Percentiles rank a stretch among this genome's conserved stretches.
Evolutionary conservation across 495 filamentous ascomycete species (phyloP).

Genomic region (Penicillium silybi): DNA sequence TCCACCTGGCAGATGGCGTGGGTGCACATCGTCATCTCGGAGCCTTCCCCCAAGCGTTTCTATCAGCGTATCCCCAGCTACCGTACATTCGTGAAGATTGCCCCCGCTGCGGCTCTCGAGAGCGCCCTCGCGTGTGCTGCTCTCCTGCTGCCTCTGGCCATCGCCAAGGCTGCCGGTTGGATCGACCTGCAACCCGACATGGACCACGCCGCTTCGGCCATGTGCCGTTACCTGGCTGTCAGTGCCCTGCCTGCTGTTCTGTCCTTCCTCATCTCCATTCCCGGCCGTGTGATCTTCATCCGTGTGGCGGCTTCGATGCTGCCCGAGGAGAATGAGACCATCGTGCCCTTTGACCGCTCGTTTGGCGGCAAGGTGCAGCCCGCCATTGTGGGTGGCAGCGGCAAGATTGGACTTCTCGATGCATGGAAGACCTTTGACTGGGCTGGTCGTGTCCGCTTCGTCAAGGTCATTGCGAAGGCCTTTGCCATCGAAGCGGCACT

Average conservation of each 20-base stretch:
- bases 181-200: slow-evolving; percentile 20
- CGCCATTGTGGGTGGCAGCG: slow-evolving; percentile 63
- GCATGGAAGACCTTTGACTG: slow-evolving; percentile 69
- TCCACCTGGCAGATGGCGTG: slow-evolving; percentile 53
- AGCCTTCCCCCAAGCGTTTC: slow-evolving; percentile 48
- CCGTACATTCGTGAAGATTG: slow-evolving; percentile 44
- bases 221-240: slow-evolving; percentile 33
- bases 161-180: slow-evolving; percentile 26
- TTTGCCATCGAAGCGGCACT: slow-evolving; percentile 48
- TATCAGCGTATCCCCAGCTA: slow-evolving; percentile 47
- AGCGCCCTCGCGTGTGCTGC: slow-evolving; percentile 30
- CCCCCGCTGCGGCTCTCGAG: slow-evolving; percentile 47
- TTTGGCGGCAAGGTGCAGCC: slow-evolving; percentile 59
- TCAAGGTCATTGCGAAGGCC: slow-evolving; percentile 67
- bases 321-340: slow-evolving; percentile 62
- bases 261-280: slow-evolving; percentile 52
- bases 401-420: slow-evolving; percentile 62
- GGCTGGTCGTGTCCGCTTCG: slow-evolving; percentile 59
- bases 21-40: slow-evolving; percentile 59
- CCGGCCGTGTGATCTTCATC: slow-evolving; percentile 57
- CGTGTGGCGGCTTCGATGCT: slow-evolving; percentile 72
- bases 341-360: slow-evolving; percentile 72
- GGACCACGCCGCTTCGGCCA: slow-evolving; percentile 6
- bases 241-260: slow-evolving; percentile 33
- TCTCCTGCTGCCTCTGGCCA: slow-evolving; percentile 38